phyloP scores from a whole-genome alignment of 2,329 filamentous ascomycete species.

The Colletotrichum somersetense region DNA sequence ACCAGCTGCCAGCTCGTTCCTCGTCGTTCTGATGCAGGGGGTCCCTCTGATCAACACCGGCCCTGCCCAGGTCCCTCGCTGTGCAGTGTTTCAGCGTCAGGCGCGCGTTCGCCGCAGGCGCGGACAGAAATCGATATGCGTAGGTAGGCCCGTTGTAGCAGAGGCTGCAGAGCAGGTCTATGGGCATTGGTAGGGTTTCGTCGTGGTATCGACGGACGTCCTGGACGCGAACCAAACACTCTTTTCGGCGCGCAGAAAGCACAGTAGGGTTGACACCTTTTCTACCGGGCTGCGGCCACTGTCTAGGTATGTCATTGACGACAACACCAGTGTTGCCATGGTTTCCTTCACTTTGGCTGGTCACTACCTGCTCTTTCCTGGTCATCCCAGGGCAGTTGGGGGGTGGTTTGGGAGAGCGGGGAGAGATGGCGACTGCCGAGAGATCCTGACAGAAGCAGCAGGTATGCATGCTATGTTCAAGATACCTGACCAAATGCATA shows the following conservation, averaged over 20 bases:
- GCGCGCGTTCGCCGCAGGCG: slow-evolving; percentile 21
- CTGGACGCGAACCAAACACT: slow-evolving; percentile 12
- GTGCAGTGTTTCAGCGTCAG: slow-evolving; percentile 30
- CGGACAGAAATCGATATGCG: slow-evolving; percentile 28
- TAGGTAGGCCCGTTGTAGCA: background rate
- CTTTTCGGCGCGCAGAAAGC: slow-evolving; percentile 23
- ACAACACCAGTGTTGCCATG: background rate
- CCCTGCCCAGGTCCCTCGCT: background rate
- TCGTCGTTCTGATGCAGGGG: slow-evolving; percentile 25
- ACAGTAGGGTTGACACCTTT: background rate
- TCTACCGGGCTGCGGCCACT: background rate
- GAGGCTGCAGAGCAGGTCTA: slow-evolving; percentile 1
- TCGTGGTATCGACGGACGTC: background rate
- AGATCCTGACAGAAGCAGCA: background rate
- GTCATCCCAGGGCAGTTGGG: too few species aligned
- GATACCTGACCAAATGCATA: background rate
- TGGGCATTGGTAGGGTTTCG: background rate
- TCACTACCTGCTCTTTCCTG: background rate
- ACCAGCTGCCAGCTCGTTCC: background rate
- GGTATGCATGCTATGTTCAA: background rate
- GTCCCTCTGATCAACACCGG: background rate
- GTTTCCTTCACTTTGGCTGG: background rate
- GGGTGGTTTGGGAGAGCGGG: background rate
- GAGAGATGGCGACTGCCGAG: background rate
- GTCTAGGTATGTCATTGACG: background rate